Conservation (phyloP, 352 stramenopile species). For the Pythium brassicae region DNA sequence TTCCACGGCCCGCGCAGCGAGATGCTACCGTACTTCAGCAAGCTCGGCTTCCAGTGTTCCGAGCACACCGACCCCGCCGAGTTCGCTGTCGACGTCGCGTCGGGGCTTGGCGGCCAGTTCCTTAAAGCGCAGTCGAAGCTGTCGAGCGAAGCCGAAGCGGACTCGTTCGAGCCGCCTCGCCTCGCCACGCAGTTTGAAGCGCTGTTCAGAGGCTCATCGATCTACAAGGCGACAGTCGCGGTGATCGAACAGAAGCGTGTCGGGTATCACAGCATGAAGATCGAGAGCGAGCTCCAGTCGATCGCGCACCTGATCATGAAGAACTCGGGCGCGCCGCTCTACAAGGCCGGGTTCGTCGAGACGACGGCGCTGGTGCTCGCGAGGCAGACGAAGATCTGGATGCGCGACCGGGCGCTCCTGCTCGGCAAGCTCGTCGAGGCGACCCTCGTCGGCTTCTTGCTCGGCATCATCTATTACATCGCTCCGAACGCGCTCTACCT, state of each 20-base stretch:
- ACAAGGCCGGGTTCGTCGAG: constrained; percentile 24
- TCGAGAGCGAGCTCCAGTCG: constrained; percentile 7
- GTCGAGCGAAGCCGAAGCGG: too few species aligned
- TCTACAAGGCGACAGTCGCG: constrained; percentile 10
- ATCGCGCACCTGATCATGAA: too few species aligned
- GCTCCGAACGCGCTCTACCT: constrained; percentile 43
- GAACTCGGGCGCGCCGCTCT: too few species aligned
- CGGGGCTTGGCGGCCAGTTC: constrained; percentile 21
- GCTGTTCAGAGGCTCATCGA: constrained; percentile 16
- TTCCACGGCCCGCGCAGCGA: constrained; percentile 70
- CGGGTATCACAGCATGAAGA: constrained; percentile 2
- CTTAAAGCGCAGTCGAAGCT: not conserved
- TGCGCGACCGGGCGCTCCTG: constrained; percentile 35
- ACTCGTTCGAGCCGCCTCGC: too few species aligned
- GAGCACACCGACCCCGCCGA: constrained; percentile 25
- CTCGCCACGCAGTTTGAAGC: constrained; percentile 26
- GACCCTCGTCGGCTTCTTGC: constrained; percentile 60
- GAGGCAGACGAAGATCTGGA: constrained; percentile 43
- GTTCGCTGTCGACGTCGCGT: constrained; percentile 32
- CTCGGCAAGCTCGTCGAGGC: constrained; percentile 39
- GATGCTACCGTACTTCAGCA: constrained; percentile 64
- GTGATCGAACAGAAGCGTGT: constrained; percentile 15
- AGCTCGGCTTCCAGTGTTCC: constrained; percentile 43
- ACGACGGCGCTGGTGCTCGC: constrained; percentile 28
- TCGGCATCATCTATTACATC: constrained; percentile 59